A percentile compares a stretch with the other conserved stretches of the same genome.
Conservation (phyloP, 192 early-diverging fungal genomes). For the Backusella morwellensis region DNA sequence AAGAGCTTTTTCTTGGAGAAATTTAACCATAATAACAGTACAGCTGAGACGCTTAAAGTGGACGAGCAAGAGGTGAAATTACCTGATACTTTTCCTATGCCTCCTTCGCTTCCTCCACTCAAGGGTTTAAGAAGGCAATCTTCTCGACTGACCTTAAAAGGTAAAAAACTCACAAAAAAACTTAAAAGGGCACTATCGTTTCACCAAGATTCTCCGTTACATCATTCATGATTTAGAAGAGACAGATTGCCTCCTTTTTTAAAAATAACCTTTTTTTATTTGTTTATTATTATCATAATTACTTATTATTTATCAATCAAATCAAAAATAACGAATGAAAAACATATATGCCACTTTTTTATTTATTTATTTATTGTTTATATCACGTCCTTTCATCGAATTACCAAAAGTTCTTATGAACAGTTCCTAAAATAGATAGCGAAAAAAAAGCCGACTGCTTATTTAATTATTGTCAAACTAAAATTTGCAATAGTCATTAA, state of each 20-base stretch:
- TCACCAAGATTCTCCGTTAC: slow-evolving; percentile 7
- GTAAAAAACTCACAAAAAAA: background rate
- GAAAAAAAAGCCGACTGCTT: background rate
- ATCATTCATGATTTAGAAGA: background rate
- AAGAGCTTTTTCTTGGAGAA: slow-evolving; percentile 1
- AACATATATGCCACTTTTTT: background rate
- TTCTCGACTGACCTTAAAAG: slow-evolving; percentile 1
- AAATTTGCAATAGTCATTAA: background rate
- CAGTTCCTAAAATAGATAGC: background rate
- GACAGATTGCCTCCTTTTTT: background rate
- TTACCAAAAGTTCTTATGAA: background rate
- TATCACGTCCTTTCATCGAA: background rate
- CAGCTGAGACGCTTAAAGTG: background rate
- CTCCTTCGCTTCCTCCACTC: background rate
- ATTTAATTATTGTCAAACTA: background rate
- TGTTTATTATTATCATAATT: background rate
- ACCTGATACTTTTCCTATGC: background rate
- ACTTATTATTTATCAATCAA: background rate
- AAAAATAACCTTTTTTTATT: slow-evolving; percentile 1
- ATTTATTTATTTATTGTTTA: slow-evolving; percentile 3
- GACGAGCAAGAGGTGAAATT: background rate
- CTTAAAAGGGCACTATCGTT: slow-evolving; percentile 1
- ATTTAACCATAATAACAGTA: background rate
- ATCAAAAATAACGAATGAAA: background rate
- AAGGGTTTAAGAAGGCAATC: slow-evolving; percentile 14